Conservation (phyloP, 2,329 filamentous ascomycete genomes). For the Paecilomyces formosus region DNA sequence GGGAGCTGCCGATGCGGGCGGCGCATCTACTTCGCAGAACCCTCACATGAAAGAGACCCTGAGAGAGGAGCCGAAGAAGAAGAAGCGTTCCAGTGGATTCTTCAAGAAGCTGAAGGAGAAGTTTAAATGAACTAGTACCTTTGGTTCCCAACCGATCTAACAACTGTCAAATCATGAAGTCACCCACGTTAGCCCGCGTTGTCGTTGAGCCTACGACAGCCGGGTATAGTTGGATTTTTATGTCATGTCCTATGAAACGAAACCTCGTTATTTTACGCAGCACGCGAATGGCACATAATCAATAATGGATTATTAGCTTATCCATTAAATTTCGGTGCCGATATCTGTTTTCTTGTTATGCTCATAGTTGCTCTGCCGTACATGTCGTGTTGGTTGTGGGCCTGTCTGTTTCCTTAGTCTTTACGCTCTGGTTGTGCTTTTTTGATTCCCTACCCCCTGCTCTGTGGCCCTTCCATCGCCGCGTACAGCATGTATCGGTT, state of each 20-base stretch:
- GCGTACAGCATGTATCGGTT: neutral
- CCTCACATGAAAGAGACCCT: neutral
- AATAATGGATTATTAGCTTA: slow-evolving; percentile 5
- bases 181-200: neutral
- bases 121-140: slow-evolving; percentile 28
- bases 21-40: neutral
- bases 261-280: neutral
- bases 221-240: neutral
- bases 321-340: slow-evolving; percentile 1
- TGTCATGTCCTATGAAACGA: neutral
- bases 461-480: neutral
- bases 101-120: slow-evolving; percentile 51
- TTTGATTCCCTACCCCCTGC: neutral
- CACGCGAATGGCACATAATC: slow-evolving; percentile 5
- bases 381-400: neutral
- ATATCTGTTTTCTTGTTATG: neutral
- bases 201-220: neutral
- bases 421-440: neutral
- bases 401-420: neutral
- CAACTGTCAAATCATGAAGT: neutral
- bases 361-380: neutral
- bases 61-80: slow-evolving; percentile 50
- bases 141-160: neutral
- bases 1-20: neutral
- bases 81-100: slow-evolving; percentile 58